Evolutionary conservation across 1,139 yeast genomes (phyloP).

Genomic region (Geotrichum phurueaensis): DNA sequence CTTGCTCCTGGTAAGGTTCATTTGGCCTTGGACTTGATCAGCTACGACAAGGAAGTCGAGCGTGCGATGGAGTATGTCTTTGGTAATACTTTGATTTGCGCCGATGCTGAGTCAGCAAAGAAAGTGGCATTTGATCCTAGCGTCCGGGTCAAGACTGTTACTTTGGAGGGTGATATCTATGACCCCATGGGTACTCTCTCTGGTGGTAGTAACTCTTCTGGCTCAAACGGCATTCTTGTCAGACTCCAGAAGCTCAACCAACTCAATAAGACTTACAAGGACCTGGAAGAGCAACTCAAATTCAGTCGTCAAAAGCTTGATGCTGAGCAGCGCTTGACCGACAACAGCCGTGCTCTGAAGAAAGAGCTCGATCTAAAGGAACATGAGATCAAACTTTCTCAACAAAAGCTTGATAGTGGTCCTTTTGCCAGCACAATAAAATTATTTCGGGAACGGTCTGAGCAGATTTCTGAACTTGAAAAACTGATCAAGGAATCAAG

Average conservation of each 20-base stretch:
- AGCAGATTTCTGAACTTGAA: constrained; percentile 46
- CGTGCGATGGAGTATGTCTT: constrained; percentile 91
- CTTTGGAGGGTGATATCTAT: constrained; percentile 87
- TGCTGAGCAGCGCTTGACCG: constrained; percentile 45
- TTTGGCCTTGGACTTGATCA: constrained; percentile 73
- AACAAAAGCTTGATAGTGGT: constrained; percentile 55
- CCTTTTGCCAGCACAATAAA: constrained; percentile 51
- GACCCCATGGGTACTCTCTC: constrained; percentile 95
- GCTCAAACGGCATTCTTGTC: constrained; percentile 50
- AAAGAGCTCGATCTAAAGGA: constrained; percentile 58
- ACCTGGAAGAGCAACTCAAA: constrained; percentile 40
- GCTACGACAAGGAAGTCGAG: constrained; percentile 60
- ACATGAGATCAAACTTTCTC: constrained; percentile 62
- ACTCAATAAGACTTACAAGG: constrained; percentile 41
- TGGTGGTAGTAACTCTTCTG: constrained; percentile 71
- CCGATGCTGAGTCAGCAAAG: constrained; percentile 84
- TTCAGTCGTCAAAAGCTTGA: constrained; percentile 41
- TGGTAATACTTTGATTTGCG: constrained; percentile 80
- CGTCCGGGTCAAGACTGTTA: constrained; percentile 78
- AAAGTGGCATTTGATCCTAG: constrained; percentile 78
- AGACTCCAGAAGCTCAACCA: constrained; percentile 64
- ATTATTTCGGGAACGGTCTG: constrained; percentile 45
- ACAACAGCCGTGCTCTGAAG: constrained; percentile 53
- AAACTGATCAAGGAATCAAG: constrained; percentile 39
- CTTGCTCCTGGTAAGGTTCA: constrained; percentile 81